Conservation (phyloP, 805 yeast species). For the Dipodascus geniculatus region DNA sequence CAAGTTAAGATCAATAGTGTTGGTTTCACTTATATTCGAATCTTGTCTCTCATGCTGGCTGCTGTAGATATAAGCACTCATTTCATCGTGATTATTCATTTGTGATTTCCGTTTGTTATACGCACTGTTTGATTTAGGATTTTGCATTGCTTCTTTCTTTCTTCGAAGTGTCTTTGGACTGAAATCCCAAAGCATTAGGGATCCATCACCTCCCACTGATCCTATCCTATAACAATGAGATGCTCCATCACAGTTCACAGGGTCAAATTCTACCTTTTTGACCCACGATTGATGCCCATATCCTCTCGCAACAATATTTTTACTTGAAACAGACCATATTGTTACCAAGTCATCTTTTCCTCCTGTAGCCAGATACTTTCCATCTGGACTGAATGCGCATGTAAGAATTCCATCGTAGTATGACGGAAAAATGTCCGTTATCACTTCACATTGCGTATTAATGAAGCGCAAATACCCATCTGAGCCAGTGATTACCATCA, state of each 20-base stretch:
- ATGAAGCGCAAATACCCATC: conserved; percentile 54
- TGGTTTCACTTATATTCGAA: not conserved
- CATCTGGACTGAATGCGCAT: conserved; percentile 45
- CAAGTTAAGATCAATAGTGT: not conserved
- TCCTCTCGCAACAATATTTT: conserved; percentile 25
- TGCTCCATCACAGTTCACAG: conserved; percentile 24
- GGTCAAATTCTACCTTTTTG: conserved; percentile 34
- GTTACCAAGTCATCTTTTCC: conserved; percentile 43
- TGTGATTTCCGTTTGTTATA: not conserved
- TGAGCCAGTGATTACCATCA: conserved; percentile 32
- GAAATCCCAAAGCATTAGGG: conserved; percentile 41
- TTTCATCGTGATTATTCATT: not conserved
- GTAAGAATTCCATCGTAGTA: conserved; percentile 55
- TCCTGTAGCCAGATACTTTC: conserved; percentile 33
- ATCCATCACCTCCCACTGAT: conserved; percentile 47
- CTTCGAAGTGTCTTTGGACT: conserved; percentile 31
- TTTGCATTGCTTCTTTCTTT: conserved; percentile 8
- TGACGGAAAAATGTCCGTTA: conserved; percentile 46
- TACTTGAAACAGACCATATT: conserved; percentile 28
- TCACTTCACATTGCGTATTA: conserved; percentile 33
- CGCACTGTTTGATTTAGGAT: not conserved
- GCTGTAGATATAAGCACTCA: not conserved
- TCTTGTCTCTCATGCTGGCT: not conserved
- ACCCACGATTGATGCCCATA: conserved; percentile 47
- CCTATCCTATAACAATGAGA: conserved; percentile 35